Conservation (phyloP, 306 rosid species). For the Abrus pulchellus region DNA sequence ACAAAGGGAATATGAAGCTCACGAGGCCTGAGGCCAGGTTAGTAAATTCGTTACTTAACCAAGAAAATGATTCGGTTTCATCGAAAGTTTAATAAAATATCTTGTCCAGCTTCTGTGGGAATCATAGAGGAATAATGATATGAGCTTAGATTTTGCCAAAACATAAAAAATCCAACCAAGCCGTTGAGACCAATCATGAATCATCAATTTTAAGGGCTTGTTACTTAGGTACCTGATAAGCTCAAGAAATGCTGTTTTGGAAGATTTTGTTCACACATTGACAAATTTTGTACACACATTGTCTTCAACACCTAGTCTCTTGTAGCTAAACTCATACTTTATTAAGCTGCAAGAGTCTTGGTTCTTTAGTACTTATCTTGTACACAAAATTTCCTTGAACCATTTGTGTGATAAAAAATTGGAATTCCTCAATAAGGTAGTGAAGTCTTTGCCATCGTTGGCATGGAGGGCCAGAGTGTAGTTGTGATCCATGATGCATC, state of each 20-base stretch:
- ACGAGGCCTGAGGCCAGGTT: conserved; percentile 9
- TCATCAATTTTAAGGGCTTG: neutral
- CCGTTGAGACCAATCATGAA: conserved; percentile 27
- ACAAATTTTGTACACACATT: conserved; percentile 15
- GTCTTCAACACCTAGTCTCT: conserved; percentile 4
- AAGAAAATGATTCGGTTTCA: conserved; percentile 33
- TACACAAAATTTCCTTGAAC: conserved; percentile 22
- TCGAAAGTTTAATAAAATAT: conserved; percentile 22
- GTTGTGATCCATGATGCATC: conserved; percentile 77
- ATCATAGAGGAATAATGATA: conserved; percentile 11
- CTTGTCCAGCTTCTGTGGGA: conserved; percentile 29
- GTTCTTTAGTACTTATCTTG: neutral
- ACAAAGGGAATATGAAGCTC: neutral
- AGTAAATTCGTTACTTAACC: conserved; percentile 39
- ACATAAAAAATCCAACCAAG: conserved; percentile 8
- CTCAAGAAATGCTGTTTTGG: conserved; percentile 38
- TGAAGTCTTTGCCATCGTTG: neutral
- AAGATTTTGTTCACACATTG: conserved; percentile 1
- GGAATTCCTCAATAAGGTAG: neutral
- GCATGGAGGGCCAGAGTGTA: conserved; percentile 60
- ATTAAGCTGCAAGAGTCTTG: conserved; percentile 10
- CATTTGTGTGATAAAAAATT: conserved; percentile 7
- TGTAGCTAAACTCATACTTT: neutral
- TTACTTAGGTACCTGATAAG: conserved; percentile 43
- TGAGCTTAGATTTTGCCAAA: conserved; percentile 40